Evolutionary conservation across 345 rosid species (phyloP), one percentile per base, ranked within the genome.

Genomic region (Turritis glabra): DNA sequence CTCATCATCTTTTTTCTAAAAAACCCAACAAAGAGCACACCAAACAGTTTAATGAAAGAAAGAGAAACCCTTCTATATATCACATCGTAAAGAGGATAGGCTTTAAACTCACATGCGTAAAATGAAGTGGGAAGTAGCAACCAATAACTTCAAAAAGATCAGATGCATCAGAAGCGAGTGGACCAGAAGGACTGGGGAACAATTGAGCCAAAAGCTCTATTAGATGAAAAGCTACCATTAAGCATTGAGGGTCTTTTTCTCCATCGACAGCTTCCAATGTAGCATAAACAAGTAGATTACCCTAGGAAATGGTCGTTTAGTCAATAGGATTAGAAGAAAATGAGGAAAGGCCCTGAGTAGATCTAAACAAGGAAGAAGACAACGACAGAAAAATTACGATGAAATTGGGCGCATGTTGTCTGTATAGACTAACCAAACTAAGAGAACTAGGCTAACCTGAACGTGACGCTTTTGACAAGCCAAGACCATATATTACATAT

Each of bases 161-260:
- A 54, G 81, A 53, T 48, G 89, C 88, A 79, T 58, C 75, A 76
- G 82, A 75, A 43, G 88, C 84, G 23, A 92, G 67, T 57, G 93
- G 90, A 71, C 90, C 90, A 72, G 69, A 75, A 35, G 93, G 82
- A 80, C 86, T 89, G 21, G 97, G 87, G 80, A 86, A 88, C 60
- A 86, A 71, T 72, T 32, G 83, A 50, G 79, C 86, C 80, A 85
- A 74, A 72, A 85, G 69, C 86, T 89, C 89, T 46, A 92, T 79
- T 75, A 92, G 86, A 80, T 84, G 90, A 84, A 94, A 94, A 61
- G 89, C 83, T 57, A 87, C 80, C 80, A 88, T 61, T 83, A 92
- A 78, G 80, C 99, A 94, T 19, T 84, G 85, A 40, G 99, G 99
- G 84, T 94, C 97, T 80, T 85, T 91, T 83, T 94, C 98, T 71